Conservation (phyloP, 768 basidiomycete species). For the Tricholoma saponaceum region DNA sequence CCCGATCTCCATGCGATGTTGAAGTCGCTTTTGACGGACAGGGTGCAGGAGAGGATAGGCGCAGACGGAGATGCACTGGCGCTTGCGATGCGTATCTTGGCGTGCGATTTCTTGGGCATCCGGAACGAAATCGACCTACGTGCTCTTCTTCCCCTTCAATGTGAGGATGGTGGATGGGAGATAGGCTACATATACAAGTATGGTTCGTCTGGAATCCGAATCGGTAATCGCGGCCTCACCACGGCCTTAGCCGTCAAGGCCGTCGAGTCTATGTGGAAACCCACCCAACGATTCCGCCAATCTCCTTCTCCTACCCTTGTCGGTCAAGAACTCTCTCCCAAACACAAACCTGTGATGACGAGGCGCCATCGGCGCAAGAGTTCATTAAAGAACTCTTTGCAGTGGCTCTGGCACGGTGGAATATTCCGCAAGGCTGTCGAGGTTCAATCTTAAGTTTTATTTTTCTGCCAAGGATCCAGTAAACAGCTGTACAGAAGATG, state of each 20-base stretch:
- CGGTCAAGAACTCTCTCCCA: slow-evolving; percentile 7
- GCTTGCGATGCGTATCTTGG: slow-evolving; percentile 52
- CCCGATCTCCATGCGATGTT: slow-evolving; percentile 31
- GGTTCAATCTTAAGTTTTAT: slow-evolving; percentile 4
- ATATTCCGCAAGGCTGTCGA: slow-evolving; percentile 17
- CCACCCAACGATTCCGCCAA: neutral
- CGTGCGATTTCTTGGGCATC: slow-evolving; percentile 37
- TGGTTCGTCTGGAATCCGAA: slow-evolving; percentile 40
- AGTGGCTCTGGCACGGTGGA: slow-evolving; percentile 24
- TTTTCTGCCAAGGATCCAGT: neutral
- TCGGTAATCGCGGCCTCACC: slow-evolving; percentile 52
- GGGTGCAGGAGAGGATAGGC: slow-evolving; percentile 47
- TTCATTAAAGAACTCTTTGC: slow-evolving; percentile 23
- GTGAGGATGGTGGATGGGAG: slow-evolving; percentile 54
- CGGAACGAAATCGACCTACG: slow-evolving; percentile 40
- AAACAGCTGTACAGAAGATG: neutral
- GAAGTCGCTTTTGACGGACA: slow-evolving; percentile 37
- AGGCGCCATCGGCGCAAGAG: slow-evolving; percentile 20
- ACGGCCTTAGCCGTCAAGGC: slow-evolving; percentile 54
- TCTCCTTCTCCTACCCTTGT: slow-evolving; percentile 15
- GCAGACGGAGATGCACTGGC: slow-evolving; percentile 48
- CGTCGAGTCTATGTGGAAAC: slow-evolving; percentile 26
- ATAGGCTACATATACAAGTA: slow-evolving; percentile 56
- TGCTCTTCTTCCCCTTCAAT: slow-evolving; percentile 42
- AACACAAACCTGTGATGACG: slow-evolving; percentile 2